Base-by-base conservation (phyloP, 495 filamentous ascomycete genomes). In the Daldinia grandis region DNA sequence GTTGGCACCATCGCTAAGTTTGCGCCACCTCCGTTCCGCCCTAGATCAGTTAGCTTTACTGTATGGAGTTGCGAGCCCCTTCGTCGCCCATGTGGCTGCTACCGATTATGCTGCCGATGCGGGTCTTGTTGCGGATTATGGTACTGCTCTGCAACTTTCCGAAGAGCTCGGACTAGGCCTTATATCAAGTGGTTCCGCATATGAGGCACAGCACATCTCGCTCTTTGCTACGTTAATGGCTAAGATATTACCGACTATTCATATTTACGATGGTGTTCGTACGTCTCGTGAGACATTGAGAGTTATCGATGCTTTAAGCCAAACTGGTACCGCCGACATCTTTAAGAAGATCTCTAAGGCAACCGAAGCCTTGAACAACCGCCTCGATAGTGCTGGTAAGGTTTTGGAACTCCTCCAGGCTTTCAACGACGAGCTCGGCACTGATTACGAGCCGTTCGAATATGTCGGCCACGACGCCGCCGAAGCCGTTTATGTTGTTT, bases 161-260 rank as follows among this genome's bases (percentile, higher is more conserved):
- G 95, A 98, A 76, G 95, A 98, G 42, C 86, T 98, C 28, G 95
- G 96, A 14, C 81, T 97, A 24, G 95, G 89, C 40, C 85, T 98
- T 33, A 86, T 99, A 12, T 89, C 91, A 37, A 97, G 93, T 73
- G 88, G 88, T 27, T 98, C 93, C 27, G 88, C 88, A 27, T 92
- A 96, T 69, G 95, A 99, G 79, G 85, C 91, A 30, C 95, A 99
- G 84, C 96, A 99, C 79, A 98, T 98, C 90, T 87, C 95, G 5
- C 83, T 99, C 14, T 89, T 98, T 74, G 87, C 95, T 8, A 98
- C 94, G 1, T 78, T 98, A 14, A 81, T 97, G 42, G 91, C 95
- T 2, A 87, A 85, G 30, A 81, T 95, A 17, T 76, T 97, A 57
- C 95, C 95, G 6, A 92, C 92, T 0, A 86, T 98, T 27, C 95